Base-by-base conservation (phyloP, 2,329 filamentous ascomycete species). In the Sclerotinia subarctica region DNA sequence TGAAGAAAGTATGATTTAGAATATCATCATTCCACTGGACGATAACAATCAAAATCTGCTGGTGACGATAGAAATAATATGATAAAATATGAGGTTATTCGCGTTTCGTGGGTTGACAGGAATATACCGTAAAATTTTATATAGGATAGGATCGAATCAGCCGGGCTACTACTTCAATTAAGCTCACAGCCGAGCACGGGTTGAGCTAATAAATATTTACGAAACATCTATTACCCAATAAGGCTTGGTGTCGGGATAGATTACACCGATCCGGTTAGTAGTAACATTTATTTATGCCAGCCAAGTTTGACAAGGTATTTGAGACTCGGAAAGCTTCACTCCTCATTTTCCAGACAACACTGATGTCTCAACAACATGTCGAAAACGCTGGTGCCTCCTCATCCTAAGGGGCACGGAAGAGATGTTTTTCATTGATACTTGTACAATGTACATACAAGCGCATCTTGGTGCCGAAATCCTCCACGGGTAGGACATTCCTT, bases 281-380 rank as follows among this genome's bases (percentile, higher is more conserved):
- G 5, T 38, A 19, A 7, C 7, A 19, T 44, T 38, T 32, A 21
- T 65, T 46, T 44, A 44, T 47, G 38, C 52, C 38, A 65, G 38
- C 11, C 38, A 5, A 57, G 63, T 46, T 26, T 46, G 38, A 65
- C 42, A 46, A 57, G 44, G 64, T 21, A 35, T 57, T 24, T 66
- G 53, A 66, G 53, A 66, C 64, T 60, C 44, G 44, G 32, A 8
- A 60, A 66, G 64, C 64, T 66, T 66, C 64, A 66, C 32, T 60
- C 29, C 59, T 60, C 54, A 17, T 66, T 60, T 42, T 60, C 44
- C n/a, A 60, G 64, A 66, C 64, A 32, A 58, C 32, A 60, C 8
- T 21, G 15, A 64, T 47, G 64, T 66, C 54, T 60, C 44, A 44
- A 60, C 17, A 38, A 38, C 54, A 26, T 15, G 17, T 44, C 8